Evolutionary conservation across 2,329 filamentous ascomycete genomes (phyloP), one percentile per base, ranked within the genome.

Genomic region (Emmonsiellopsis sp.): DNA sequence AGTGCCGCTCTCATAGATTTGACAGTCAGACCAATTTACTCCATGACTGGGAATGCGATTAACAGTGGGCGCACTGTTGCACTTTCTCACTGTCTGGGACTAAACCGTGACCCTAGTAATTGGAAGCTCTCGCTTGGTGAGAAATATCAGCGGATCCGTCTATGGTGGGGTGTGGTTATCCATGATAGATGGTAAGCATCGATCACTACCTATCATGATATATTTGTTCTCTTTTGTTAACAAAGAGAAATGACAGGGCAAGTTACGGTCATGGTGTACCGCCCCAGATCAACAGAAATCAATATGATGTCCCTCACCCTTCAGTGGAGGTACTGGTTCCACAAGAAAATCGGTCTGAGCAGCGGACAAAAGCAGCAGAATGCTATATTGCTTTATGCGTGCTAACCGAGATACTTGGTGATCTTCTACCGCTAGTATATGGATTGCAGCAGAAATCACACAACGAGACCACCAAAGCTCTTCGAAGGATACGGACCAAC

Each of bases 91-190:
- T 79, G 76, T 15, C 74, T 80, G 53, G 79, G 79, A 0, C 65
- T 81, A 38, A 79, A 82, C 56, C 72, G 79, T 31, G 76, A 81
- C 58, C 76, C 78, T 10, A 74, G 72, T 3, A 70, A 72, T 53
- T 81, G 78, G 78, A 76, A 75, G 45, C 70, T 79, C 1, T 73
- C 74, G 1, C 69, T 69, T 1, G 66, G 70, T 35, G 79, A 81
- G 57, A 80, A 79, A 58, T 70, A 73, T 7, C 65, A 77, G 13
- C 71, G 79, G 6, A 75, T 77, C 32, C 74, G 76, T 2, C 63
- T 79, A 2, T 81, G 79, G 76, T 81, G 79, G 79, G 78, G 75
- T 5, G 75, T 80, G 2, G 67, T 81, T 2, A 77, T 81, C 40
- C 78, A 79, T 54, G 79, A 81, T 62, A 73, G 77, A 41, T 82